A percentile compares a stretch with the other conserved stretches of the same genome.
phyloP scores from a whole-genome alignment of 2,329 filamentous ascomycete genomes.

The Pseudogymnoascus sp. region DNA sequence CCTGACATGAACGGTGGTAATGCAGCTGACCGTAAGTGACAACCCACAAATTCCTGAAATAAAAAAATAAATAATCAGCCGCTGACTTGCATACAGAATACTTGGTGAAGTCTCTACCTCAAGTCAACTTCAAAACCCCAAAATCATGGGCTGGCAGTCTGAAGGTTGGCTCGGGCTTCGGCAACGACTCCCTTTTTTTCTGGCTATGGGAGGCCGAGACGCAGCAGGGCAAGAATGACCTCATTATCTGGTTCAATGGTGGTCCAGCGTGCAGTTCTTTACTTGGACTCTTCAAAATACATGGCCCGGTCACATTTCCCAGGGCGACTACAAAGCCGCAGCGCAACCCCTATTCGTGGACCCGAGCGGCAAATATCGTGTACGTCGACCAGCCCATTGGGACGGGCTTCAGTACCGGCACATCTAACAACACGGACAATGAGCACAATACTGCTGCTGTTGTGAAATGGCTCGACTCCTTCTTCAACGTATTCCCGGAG shows the following conservation, averaged over 20 bases:
- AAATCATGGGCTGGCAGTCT: conserved; percentile 13
- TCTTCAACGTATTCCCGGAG: conserved; percentile 10
- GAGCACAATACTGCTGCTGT: neutral
- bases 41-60: neutral
- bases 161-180: neutral
- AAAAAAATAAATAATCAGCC: conserved; percentile 1
- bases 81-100: conserved; percentile 5
- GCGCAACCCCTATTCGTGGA: conserved; percentile 27
- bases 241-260: conserved; percentile 15
- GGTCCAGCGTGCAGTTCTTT: conserved; percentile 12
- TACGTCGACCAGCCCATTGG: conserved; percentile 30
- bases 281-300: conserved; percentile 12
- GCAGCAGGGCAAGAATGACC: neutral
- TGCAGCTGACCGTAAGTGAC: conserved; percentile 7
- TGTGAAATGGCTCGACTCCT: conserved; percentile 6
- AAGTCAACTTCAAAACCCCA: conserved; percentile 12
- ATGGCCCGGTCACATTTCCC: conserved; percentile 12
- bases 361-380: conserved; percentile 28
- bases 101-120: conserved; percentile 4
- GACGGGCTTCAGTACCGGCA: conserved; percentile 27
- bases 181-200: conserved; percentile 13
- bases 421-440: neutral
- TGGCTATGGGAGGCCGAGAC: conserved; percentile 15
- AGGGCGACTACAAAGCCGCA: conserved; percentile 19
- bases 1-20: neutral